phyloP scores from a whole-genome alignment of 495 filamentous ascomycete species.

The Penicillium pancosmium region DNA sequence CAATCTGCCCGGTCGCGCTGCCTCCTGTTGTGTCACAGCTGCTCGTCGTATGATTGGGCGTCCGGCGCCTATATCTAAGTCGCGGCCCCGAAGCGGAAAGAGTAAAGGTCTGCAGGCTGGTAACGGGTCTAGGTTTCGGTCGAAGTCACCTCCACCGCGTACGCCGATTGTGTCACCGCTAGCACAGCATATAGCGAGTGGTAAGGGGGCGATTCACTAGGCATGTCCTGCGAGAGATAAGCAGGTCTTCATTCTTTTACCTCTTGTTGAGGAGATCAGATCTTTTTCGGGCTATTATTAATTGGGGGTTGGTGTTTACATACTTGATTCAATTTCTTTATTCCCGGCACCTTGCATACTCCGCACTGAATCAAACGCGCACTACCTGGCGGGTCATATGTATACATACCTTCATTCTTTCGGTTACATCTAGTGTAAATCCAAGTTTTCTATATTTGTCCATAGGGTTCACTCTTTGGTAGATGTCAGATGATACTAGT shows the following conservation, averaged over 20 bases:
- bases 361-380: too few relatives aligned
- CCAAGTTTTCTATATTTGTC: too few relatives aligned
- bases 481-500: too few relatives aligned
- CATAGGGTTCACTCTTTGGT: too few relatives aligned
- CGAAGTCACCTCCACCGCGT: conserved; percentile 6
- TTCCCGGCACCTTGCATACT: too few relatives aligned
- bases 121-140: conserved; percentile 3
- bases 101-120: conserved; percentile 17
- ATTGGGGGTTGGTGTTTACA: not conserved
- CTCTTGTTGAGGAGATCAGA: not conserved
- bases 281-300: conserved; percentile 7
- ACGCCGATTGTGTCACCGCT: conserved; percentile 6
- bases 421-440: too few relatives aligned
- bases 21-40: conserved; percentile 20
- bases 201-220: conserved; percentile 4
- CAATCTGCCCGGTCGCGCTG: conserved; percentile 28
- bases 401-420: too few relatives aligned
- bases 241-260: not conserved
- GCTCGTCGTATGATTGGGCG: conserved; percentile 18
- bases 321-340: too few relatives aligned
- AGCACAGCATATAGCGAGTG: not conserved
- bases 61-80: not conserved
- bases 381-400: too few relatives aligned
- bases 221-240: not conserved
- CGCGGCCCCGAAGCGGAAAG: conserved; percentile 18